These are phyloP conservation scores for Leucosporidium yakuticum DNA, from an alignment of 768 basidiomycete genomes.

Conservation along the genomic window DNA sequence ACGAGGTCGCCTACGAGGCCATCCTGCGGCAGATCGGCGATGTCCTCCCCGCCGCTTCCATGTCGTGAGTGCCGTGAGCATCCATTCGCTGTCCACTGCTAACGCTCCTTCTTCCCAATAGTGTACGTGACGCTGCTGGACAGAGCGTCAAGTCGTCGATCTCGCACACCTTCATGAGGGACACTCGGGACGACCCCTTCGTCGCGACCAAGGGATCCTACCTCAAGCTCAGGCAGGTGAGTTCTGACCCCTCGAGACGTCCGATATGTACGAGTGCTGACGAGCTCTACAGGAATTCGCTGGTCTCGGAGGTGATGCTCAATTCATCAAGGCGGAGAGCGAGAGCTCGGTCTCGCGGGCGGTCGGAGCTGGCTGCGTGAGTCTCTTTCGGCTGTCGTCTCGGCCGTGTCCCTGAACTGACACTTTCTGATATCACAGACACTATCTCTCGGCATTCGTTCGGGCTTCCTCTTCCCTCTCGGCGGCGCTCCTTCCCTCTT, in stretches of 20 bases:
- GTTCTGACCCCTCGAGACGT: constrained; percentile 9
- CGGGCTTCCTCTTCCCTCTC: constrained; percentile 63
- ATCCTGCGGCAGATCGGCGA: constrained; percentile 67
- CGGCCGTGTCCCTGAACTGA: background rate
- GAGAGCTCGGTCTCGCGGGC: constrained; percentile 61
- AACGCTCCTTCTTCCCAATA: constrained; percentile 42
- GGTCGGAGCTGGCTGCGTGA: constrained; percentile 56
- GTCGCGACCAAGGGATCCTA: constrained; percentile 60
- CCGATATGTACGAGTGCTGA: constrained; percentile 2
- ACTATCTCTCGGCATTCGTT: constrained; percentile 63
- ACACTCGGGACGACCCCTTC: constrained; percentile 67
- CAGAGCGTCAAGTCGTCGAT: constrained; percentile 73
- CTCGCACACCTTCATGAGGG: constrained; percentile 66
- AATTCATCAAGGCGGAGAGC: constrained; percentile 66
- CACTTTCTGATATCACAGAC: constrained; percentile 49
- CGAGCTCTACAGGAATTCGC: constrained; percentile 52
- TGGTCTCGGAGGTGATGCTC: constrained; percentile 72
- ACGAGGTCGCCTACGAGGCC: constrained; percentile 80
- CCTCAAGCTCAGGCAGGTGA: constrained; percentile 53
- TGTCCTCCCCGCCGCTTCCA: constrained; percentile 67
- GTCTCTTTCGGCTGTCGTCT: constrained; percentile 40
- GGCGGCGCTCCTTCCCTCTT: constrained; percentile 48
- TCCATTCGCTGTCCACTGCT: background rate
- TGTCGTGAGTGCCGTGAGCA: constrained; percentile 55
- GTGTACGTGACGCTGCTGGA: constrained; percentile 78